Base-by-base conservation (phyloP, 176 grass and related monocot species). In the Oryza meridionalis region DNA sequence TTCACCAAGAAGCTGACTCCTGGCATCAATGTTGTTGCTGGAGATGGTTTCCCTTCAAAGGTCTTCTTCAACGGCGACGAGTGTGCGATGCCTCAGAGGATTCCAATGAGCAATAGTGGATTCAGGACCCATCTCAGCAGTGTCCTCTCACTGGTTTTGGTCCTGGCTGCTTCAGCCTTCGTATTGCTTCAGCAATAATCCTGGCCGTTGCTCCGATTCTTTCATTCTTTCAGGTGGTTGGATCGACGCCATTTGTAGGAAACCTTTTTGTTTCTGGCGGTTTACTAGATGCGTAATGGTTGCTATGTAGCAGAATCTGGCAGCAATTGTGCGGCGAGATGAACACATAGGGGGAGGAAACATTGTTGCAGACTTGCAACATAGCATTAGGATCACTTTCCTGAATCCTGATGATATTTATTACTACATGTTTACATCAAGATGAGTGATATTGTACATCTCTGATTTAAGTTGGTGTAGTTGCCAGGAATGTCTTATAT, bases 41-140 rank as follows among this genome's bases (percentile, higher is more conserved):
- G 96, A 31, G 96, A 90, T 4, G 96, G 96, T 40, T 98, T 90
- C 85, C 96, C 96, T 10, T 67, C 87, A 63, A 98, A 93, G 85
- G 91, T 98, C 25, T 98, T 91, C 87, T 98, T 98, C 88, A 98
- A 98, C 9, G 96, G 96, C 5, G 96, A 98, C 0, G 93, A 93
- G 72, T 98, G 96, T 22, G 81, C 86, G 0, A 72, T 95, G 85
- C 96, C 96, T 0, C 84, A 86, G 35, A 83, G 87, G 15, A 63
- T 90, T 79, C 91, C 77, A 1, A 53, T 84, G 5, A 93, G 77
- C 58, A 82, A 58, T 66, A 91, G 65, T 66, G 93, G 82, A 45
- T 91, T 81, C 73, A 86, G 81, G 65, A 85, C 44, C 53, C 32
- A 13, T 69, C 68, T 77, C 25, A 59, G 76, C 45, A 45, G 77